Conservation (phyloP, 306 rosid genomes). For the Medicago lupulina region DNA sequence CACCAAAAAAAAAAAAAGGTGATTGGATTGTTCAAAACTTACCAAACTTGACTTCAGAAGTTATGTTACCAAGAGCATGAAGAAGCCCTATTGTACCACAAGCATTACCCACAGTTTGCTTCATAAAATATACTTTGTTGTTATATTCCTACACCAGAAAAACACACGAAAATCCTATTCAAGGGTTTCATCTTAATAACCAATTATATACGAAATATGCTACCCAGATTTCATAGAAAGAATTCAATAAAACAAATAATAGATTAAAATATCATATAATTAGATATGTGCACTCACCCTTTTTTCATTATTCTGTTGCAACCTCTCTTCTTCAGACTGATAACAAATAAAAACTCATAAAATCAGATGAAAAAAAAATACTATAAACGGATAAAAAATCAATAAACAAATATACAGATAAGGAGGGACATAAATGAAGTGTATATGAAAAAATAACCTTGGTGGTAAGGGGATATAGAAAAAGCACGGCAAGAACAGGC, state of each 20-base stretch:
- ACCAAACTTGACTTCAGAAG: slow-evolving; percentile 80
- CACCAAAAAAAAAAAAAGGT: background rate
- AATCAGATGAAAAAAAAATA: slow-evolving; percentile 28
- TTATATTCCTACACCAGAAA: slow-evolving; percentile 64
- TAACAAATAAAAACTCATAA: slow-evolving; percentile 34
- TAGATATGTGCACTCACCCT: slow-evolving; percentile 53
- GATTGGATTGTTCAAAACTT: slow-evolving; percentile 39
- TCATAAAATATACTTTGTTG: slow-evolving; percentile 71
- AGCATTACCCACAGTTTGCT: slow-evolving; percentile 95
- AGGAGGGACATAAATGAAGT: background rate
- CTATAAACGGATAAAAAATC: background rate
- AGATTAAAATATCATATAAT: slow-evolving; percentile 16
- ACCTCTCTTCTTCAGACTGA: slow-evolving; percentile 91
- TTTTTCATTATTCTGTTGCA: slow-evolving; percentile 61
- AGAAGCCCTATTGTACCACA: slow-evolving; percentile 98
- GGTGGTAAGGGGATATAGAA: slow-evolving; percentile 83
- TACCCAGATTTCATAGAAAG: slow-evolving; percentile 7
- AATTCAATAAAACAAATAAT: slow-evolving; percentile 11
- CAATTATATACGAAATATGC: background rate
- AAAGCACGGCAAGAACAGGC: slow-evolving; percentile 93
- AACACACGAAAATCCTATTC: slow-evolving; percentile 18
- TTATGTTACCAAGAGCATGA: slow-evolving; percentile 90
- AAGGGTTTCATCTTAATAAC: slow-evolving; percentile 9
- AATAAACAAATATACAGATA: background rate
- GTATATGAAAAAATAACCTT: slow-evolving; percentile 54